These are phyloP conservation scores for Sclerotiophoma versabilis DNA, from an alignment of 2,329 filamentous ascomycete genomes.

Conservation along the genomic window DNA sequence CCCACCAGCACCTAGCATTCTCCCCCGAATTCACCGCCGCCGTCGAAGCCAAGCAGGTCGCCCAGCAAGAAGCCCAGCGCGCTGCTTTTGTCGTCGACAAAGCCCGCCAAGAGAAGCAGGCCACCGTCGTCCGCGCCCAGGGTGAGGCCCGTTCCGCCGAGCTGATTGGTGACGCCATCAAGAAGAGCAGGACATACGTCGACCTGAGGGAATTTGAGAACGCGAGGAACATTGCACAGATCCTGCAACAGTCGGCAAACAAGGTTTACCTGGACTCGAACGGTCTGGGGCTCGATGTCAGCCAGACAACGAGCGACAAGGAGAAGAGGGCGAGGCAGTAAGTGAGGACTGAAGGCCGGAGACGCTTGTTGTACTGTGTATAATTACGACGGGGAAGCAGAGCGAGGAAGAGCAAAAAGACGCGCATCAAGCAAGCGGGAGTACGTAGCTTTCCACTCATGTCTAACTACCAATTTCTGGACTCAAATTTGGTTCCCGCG, in stretches of 20 bases:
- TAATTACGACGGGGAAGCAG: conserved; percentile 27
- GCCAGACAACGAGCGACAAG: conserved; percentile 51
- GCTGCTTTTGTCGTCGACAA: conserved; percentile 99
- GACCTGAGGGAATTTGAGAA: conserved; percentile 99
- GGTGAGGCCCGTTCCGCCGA: conserved; percentile 98
- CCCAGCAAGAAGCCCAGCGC: conserved; percentile 91
- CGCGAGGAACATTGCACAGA: conserved; percentile 83
- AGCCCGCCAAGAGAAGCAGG: conserved; percentile 98
- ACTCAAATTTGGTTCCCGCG: not conserved
- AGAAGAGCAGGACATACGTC: conserved; percentile 97
- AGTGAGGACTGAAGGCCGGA: conserved; percentile 9
- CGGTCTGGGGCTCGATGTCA: conserved; percentile 89
- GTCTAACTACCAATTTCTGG: conserved; percentile 32
- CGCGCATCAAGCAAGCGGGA: conserved; percentile 22
- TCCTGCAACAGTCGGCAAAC: conserved; percentile 90
- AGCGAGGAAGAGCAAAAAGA: conserved; percentile 14
- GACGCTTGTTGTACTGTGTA: conserved; percentile 24
- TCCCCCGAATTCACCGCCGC: conserved; percentile 74
- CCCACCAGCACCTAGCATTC: conserved; percentile 67
- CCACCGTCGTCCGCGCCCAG: conserved; percentile 96
- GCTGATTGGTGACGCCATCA: conserved; percentile 98
- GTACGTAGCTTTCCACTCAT: conserved; percentile 45
- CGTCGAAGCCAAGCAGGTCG: conserved; percentile 74
- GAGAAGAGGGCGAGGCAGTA: conserved; percentile 42
- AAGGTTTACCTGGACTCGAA: conserved; percentile 92